These are phyloP conservation scores for Botrytis tulipae DNA, from an alignment of 2,329 filamentous ascomycete species.

Conservation along the genomic window DNA sequence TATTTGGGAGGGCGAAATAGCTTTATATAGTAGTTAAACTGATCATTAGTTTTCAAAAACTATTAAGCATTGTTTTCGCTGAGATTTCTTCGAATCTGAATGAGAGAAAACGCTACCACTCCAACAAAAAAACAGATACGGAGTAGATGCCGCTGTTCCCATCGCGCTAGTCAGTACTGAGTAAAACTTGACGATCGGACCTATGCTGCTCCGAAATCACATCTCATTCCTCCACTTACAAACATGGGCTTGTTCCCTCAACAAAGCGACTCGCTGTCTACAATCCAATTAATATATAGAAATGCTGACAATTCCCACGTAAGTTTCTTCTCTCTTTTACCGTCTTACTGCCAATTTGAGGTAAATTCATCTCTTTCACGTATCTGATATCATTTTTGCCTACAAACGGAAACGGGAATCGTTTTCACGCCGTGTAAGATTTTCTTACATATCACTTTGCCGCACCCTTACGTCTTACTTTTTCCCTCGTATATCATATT, in stretches of 20 bases:
- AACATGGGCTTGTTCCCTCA: not conserved
- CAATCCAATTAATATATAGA: not conserved
- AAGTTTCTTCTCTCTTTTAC: not conserved
- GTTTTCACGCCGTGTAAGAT: not conserved
- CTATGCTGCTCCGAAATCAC: not conserved
- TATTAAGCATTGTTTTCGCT: too few species aligned
- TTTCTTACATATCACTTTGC: not conserved
- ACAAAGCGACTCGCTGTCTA: not conserved
- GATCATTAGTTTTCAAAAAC: not conserved
- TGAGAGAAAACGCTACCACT: not conserved
- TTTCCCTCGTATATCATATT: not conserved
- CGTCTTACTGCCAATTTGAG: not conserved
- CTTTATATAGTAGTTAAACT: not conserved
- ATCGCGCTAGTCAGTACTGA: not conserved
- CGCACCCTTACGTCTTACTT: not conserved
- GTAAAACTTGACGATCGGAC: not conserved
- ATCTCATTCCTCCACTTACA: constrained; percentile 3
- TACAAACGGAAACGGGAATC: not conserved
- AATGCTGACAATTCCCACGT: constrained; percentile 5
- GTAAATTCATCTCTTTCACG: not conserved
- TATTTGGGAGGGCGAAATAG: not conserved
- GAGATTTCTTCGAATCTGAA: not conserved
- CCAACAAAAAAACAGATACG: not conserved
- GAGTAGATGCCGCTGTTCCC: not conserved
- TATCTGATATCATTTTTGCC: not conserved